Base-by-base conservation (phyloP, 306 rosid genomes). In the Lathyrus sativus region DNA sequence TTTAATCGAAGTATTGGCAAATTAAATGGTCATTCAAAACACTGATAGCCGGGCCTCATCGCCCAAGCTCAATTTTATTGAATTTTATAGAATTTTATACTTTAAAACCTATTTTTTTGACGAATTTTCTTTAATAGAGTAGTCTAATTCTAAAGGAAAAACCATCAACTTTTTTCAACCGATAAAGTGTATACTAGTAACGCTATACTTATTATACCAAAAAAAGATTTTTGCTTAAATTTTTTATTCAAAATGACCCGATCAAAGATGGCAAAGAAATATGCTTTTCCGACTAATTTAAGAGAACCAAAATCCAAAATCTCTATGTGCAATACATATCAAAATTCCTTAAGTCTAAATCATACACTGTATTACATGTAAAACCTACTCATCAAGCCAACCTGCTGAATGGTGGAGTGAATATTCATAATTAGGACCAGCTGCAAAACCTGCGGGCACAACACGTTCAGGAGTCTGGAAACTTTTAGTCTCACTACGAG, bases 321-420 rank as follows among this genome's bases (percentile, higher is more conserved):
- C 28, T 62, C 24, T 11, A 64, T 64, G 13, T 54, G 15, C 62
- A 35, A 35, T 35, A 35, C 9, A 35, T 35, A 37, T 9, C 51
- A 24, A n/a, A 70, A 55, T 3, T 42, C 53, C 59, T 38, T 11
- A 18, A 37, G 35, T 35, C 9, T 35, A 35, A 33, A 62, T 41
- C 4, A 60, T 41, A 13, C 43, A 6, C 19, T 72, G 53, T 42
- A 67, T 24, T 38, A 11, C 44, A 17, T 9, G 24, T 33, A 11
- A 49, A 31, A 38, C 50, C 82, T 79, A 89, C 63, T 91, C 95
- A 13, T 76, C 55, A 37, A 87, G 78, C 95, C 92, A 89, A n/a
- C 98, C 96, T 4, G 83, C 88, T 2, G 92, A 85, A 76, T 81
- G 18, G 2, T 14, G 51, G 72, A 38, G 65, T 2, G 89, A 62